Base-by-base conservation (phyloP, 1,139 yeast genomes). In the Pichia norvegensis region DNA sequence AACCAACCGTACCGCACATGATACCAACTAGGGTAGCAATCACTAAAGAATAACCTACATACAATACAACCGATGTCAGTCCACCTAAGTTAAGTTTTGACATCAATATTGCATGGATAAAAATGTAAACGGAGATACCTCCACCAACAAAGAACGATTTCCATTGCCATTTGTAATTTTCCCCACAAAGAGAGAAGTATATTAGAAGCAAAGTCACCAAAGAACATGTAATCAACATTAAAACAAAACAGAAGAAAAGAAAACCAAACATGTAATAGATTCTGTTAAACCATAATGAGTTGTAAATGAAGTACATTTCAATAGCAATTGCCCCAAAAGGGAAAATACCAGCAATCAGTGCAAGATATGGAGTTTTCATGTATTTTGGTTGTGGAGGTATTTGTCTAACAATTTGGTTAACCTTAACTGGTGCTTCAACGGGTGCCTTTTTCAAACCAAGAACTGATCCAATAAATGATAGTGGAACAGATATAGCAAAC, bases 91-190 rank as follows among this genome's bases (percentile, higher is more conserved):
- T 70, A 50, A 85, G 81, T 50, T 78, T 79, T 22, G 88, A 77
- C 57, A 92, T 74, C 54, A 85, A 70, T 51, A 88, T 69, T 4
- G 97, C 81, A 65, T 92, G 95, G 46, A 87, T 58, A 66, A 88
- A 87, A 37, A 90, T 84, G 64, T 90, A 94, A 47, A 83, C 58
- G 1, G 95, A 74, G 65, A 95, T 83, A 25, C 97, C 95, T 44
- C 96, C 97, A 27, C 96, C 94, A 50, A 88, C 75, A 58, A 83
- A 76, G 58, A 90, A 73, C 10, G 95, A 79, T 64, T 90, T 81
- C 98, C 98, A 92, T 62, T 88, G 97, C 99, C 99, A 92, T 64
- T 81, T 79, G 70, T 94, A 90, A 65, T 92, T 86, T 63, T 92
- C 98, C 40, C 88, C 72, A 62, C 96, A 87, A 53, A 94, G 74